Evolutionary conservation across 768 basidiomycete genomes (phyloP).

Genomic region (Sarcodon aspratus): DNA sequence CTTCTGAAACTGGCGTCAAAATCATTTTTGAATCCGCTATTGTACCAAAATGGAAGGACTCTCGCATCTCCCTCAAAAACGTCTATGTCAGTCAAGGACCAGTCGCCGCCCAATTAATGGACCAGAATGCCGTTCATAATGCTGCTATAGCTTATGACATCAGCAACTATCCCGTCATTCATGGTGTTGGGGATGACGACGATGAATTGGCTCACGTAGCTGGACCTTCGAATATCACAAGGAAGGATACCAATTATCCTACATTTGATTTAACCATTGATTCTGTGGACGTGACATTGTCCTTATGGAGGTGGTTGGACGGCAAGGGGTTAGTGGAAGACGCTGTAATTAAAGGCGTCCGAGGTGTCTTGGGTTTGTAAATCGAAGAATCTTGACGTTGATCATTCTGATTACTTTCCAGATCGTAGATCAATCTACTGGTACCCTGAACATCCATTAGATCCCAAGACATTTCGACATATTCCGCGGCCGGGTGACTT

Average conservation of each 20-base stretch:
- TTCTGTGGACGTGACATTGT: constrained; percentile 90
- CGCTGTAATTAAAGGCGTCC: constrained; percentile 87
- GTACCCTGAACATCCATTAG: constrained; percentile 73
- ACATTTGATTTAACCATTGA: constrained; percentile 93
- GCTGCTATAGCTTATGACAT: constrained; percentile 68
- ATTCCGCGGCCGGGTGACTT: constrained; percentile 72
- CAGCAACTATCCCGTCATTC: constrained; percentile 63
- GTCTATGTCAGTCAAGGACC: constrained; percentile 88
- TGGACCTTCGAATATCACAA: constrained; percentile 13
- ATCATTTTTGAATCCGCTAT: constrained; percentile 97
- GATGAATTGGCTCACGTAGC: constrained; percentile 15
- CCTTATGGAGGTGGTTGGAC: constrained; percentile 86
- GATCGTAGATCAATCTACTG: constrained; percentile 82
- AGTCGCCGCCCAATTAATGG: neutral
- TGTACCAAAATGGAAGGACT: constrained; percentile 96
- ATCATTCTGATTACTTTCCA: constrained; percentile 17
- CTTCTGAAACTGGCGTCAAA: constrained; percentile 84
- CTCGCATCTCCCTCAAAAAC: constrained; percentile 92
- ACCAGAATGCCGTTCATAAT: constrained; percentile 27
- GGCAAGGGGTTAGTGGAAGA: constrained; percentile 90
- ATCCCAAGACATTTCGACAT: constrained; percentile 77
- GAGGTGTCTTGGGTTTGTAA: constrained; percentile 75
- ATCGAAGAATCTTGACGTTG: neutral
- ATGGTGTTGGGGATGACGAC: constrained; percentile 53
- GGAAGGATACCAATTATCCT: constrained; percentile 65